Base-by-base conservation (phyloP, 176 grass and related monocot species). In the Aegilops longissima region DNA sequence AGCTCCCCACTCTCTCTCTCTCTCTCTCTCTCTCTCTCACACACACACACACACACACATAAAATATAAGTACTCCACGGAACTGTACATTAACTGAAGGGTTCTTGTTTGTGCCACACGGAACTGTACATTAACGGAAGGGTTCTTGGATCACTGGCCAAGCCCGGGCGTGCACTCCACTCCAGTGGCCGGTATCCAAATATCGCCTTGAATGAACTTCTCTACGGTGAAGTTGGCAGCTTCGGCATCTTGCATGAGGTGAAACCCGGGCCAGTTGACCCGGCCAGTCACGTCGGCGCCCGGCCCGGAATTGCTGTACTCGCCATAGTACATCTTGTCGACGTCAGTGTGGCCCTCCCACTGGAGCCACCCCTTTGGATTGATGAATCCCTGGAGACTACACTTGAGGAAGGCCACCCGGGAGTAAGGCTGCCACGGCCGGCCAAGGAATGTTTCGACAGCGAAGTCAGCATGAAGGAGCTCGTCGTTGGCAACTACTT, bases 391-490 rank as follows among this genome's bases (percentile, higher is more conserved):
- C 9, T 67, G 27, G 2, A 90, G 34, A 13, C 3, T 5, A 2
- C 49, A 81, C n/a, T 83, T 6, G 64, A 89, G 67, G 36, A 89
- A 56, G 5, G 86, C 52, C 3, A 66, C 71, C 0, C 78, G 27
- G 0, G 86, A 81, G 68, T 38, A 74, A 1, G 30, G 8, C n/a
- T 58, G 8, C 64, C 82, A 89, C 1, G 82, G 86, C 20, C 90
- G 58, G 7, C 86, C 82, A 27, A 95, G 85, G 66, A 90, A 95
- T 0, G 91, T 90, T 17, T 70, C 54, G 18, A 51, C 63, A 17
- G 20, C 6, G 2, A 54, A 66, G 14, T 20, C 25, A 12, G 70
- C 68, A 5, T 42, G 79, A 38, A 23, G 4, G 20, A 92, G 81
- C 0, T 90, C 79, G 16, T 70, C 31, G 42, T 63, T 78, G 21